phyloP scores from a whole-genome alignment of 768 basidiomycete species.

The Kwoniella sp. region DNA sequence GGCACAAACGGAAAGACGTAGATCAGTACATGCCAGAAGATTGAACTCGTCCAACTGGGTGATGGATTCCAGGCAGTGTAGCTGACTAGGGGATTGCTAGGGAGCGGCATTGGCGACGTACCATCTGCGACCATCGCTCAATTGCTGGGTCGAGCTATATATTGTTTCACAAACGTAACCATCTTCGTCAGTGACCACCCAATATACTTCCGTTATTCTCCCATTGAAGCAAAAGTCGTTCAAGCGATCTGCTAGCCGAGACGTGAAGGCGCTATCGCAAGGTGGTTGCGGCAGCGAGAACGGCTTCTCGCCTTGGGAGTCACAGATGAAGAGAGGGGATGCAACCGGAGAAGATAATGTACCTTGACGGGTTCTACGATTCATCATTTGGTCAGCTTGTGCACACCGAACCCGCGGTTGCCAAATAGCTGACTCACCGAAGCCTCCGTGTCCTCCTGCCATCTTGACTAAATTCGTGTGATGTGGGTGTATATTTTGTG shows the following conservation, averaged over 20 bases:
- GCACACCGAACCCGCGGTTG: background rate
- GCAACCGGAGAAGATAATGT: background rate
- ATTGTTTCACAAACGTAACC: background rate
- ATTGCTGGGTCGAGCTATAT: conserved; percentile 64
- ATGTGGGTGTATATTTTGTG: background rate
- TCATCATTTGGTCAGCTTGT: conserved; percentile 10
- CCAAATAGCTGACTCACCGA: conserved; percentile 20
- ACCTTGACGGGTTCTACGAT: conserved; percentile 34
- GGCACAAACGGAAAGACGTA: conserved; percentile 1
- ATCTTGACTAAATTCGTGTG: conserved; percentile 55
- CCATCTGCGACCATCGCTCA: conserved; percentile 67
- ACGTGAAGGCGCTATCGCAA: too few relatives aligned
- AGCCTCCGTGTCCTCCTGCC: conserved; percentile 69
- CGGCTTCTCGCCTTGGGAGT: background rate
- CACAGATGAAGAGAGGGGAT: background rate
- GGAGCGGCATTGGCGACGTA: too few relatives aligned
- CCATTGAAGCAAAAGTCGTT: too few relatives aligned
- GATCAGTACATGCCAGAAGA: background rate
- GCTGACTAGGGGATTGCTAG: background rate
- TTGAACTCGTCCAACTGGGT: background rate
- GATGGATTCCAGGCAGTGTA: background rate
- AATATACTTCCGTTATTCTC: too few relatives aligned
- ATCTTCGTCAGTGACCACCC: too few relatives aligned
- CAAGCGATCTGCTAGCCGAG: too few relatives aligned
- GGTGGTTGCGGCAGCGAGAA: too few relatives aligned